A percentile compares a stretch with the other conserved stretches of the same genome.
Conservation (phyloP, 179 eudicot species). For the Camellia oleifera region DNA sequence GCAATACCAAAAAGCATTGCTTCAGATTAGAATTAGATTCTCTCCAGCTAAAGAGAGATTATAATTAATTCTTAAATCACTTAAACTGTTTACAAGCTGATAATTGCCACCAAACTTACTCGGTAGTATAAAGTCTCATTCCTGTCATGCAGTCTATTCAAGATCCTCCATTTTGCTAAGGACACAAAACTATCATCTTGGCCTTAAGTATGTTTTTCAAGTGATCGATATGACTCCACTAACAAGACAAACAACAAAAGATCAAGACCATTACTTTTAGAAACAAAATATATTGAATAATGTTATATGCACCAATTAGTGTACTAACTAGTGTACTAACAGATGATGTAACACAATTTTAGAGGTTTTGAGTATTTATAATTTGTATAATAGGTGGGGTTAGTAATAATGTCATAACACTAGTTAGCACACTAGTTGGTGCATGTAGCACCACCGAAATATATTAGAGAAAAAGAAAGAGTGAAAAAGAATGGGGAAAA, state of each 20-base stretch:
- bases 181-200: slow-evolving; percentile 60
- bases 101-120: slow-evolving; percentile 47
- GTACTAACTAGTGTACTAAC: too few relatives aligned
- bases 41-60: not conserved
- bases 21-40: slow-evolving; percentile 23
- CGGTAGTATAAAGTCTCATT: slow-evolving; percentile 95
- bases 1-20: slow-evolving; percentile 14
- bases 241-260: slow-evolving; percentile 24
- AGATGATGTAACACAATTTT: too few relatives aligned
- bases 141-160: slow-evolving; percentile 95
- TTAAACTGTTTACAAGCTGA: not conserved
- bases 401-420: too few relatives aligned
- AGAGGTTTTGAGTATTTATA: too few relatives aligned
- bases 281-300: not conserved
- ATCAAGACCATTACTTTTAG: not conserved
- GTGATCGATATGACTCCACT: slow-evolving; percentile 94
- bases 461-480: not conserved
- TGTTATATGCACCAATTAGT: too few relatives aligned
- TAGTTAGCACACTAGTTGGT: too few relatives aligned
- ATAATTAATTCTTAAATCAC: slow-evolving; percentile 6
- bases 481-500: not conserved
- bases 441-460: too few relatives aligned
- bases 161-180: slow-evolving; percentile 94
- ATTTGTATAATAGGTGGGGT: too few relatives aligned
- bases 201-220: slow-evolving; percentile 76